Evolutionary conservation across 2,329 filamentous ascomycete species (phyloP).

Genomic region (Rhinocladiella mackenziei): DNA sequence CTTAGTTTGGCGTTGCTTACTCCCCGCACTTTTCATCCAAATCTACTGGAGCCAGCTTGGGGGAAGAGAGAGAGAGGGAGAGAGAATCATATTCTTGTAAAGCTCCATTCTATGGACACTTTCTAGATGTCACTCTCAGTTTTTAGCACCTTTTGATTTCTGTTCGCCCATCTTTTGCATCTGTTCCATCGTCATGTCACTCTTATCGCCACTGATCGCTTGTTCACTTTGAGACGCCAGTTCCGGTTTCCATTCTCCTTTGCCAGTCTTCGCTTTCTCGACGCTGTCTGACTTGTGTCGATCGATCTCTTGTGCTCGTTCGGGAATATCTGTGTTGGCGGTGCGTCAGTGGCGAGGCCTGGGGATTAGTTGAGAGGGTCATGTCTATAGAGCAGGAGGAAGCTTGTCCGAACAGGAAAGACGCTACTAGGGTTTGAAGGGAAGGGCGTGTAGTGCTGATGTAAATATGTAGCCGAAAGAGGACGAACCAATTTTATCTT

Average conservation of each 20-base stretch:
- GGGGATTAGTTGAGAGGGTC: background rate
- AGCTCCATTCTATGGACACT: too few species aligned
- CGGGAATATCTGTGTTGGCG: background rate
- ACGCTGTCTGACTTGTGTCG: slow-evolving; percentile 26
- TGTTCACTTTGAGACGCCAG: slow-evolving; percentile 27
- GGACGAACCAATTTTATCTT: slow-evolving; percentile 19
- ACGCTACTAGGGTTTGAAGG: background rate
- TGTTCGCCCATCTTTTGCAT: slow-evolving; percentile 26
- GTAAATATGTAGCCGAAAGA: too few species aligned
- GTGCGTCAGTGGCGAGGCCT: background rate
- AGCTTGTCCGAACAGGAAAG: too few species aligned
- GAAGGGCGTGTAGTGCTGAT: background rate
- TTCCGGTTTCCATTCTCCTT: slow-evolving; percentile 30
- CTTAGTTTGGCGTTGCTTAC: too few species aligned
- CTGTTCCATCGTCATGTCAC: slow-evolving; percentile 27
- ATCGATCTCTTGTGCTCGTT: slow-evolving; percentile 25
- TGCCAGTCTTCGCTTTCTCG: slow-evolving; percentile 24
- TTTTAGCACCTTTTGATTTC: slow-evolving; percentile 21
- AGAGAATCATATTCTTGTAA: too few species aligned
- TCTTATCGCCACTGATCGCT: slow-evolving; percentile 17
- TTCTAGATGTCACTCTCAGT: slow-evolving; percentile 14
- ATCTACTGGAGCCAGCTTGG: too few species aligned
- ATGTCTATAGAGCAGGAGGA: background rate
- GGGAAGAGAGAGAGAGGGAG: too few species aligned
- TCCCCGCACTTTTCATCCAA: too few species aligned